Evolutionary conservation across 495 filamentous ascomycete species (phyloP).

Genomic region (Massariosphaeria phaeospora): DNA sequence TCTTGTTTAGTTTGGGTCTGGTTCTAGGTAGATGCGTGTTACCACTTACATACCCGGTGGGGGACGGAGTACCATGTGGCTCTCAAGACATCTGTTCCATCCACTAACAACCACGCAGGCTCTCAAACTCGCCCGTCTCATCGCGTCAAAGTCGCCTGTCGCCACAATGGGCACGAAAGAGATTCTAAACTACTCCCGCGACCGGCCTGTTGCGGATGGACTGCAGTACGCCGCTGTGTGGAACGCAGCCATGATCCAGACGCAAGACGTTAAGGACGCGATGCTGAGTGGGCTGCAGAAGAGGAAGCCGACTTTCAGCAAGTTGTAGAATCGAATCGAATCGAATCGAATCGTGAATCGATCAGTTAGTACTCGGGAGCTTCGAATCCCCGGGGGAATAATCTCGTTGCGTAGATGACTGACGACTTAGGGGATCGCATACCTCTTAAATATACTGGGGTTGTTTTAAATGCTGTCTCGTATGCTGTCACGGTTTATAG

Average conservation of each 20-base stretch:
- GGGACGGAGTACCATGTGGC: no score
- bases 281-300: conserved; percentile 72
- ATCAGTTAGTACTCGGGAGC: no score
- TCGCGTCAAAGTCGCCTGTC: conserved; percentile 82
- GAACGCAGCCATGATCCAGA: conserved; percentile 81
- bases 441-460: no score
- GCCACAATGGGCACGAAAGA: conserved; percentile 93
- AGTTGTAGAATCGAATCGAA: conserved; percentile 54
- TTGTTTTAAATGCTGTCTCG: no score
- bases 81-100: no score
- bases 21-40: neutral
- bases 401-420: no score
- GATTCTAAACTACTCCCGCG: conserved; percentile 78
- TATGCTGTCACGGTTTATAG: no score
- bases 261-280: conserved; percentile 68
- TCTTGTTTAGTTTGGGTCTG: neutral
- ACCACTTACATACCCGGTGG: no score
- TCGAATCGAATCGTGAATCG: neutral
- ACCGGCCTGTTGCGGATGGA: conserved; percentile 71
- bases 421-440: no score
- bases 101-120: conserved; percentile 39
- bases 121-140: conserved; percentile 58
- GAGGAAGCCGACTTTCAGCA: conserved; percentile 78
- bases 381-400: no score
- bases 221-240: conserved; percentile 79